These are phyloP conservation scores for Trypanosoma vivax DNA, from an alignment of 208 protist species.

Conservation along the genomic window DNA sequence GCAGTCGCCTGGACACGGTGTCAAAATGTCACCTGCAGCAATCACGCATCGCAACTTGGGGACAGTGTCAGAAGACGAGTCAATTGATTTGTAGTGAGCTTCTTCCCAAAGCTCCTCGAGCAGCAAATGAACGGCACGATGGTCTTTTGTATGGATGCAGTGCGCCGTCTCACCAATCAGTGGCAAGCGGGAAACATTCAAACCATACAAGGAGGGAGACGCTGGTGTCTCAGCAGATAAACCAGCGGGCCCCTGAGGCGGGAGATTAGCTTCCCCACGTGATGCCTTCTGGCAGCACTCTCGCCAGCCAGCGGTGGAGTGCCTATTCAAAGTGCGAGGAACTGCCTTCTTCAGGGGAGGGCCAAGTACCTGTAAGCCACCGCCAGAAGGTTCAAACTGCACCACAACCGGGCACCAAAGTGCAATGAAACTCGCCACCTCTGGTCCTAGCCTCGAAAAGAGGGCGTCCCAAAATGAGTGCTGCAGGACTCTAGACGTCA, in stretches of 20 bases:
- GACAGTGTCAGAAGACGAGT: neutral
- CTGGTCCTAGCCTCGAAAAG: conserved; percentile 29
- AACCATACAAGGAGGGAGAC: conserved; percentile 8
- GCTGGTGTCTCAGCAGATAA: neutral
- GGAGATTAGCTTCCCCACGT: conserved; percentile 5
- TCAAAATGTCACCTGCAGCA: neutral
- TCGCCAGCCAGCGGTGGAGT: neutral
- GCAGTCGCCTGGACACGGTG: conserved; percentile 7
- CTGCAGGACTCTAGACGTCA: conserved; percentile 32
- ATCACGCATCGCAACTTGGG: neutral
- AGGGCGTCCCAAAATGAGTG: conserved; percentile 39
- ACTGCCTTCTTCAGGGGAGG: conserved; percentile 31
- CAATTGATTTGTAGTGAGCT: neutral
- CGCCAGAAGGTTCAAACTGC: conserved; percentile 47
- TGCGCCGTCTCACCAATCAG: conserved; percentile 8
- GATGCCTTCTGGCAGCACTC: conserved; percentile 2
- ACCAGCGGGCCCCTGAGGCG: neutral
- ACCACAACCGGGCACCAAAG: conserved; percentile 43
- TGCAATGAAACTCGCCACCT: conserved; percentile 27
- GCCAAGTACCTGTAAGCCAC: conserved; percentile 60
- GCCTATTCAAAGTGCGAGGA: conserved; percentile 2
- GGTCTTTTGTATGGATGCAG: conserved; percentile 7
- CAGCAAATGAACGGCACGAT: neutral
- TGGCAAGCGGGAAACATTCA: conserved; percentile 17
- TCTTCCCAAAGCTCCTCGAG: conserved; percentile 8